Evolutionary conservation across 257 asterid genomes (phyloP).

Genomic region (Gardenia jasminoides): DNA sequence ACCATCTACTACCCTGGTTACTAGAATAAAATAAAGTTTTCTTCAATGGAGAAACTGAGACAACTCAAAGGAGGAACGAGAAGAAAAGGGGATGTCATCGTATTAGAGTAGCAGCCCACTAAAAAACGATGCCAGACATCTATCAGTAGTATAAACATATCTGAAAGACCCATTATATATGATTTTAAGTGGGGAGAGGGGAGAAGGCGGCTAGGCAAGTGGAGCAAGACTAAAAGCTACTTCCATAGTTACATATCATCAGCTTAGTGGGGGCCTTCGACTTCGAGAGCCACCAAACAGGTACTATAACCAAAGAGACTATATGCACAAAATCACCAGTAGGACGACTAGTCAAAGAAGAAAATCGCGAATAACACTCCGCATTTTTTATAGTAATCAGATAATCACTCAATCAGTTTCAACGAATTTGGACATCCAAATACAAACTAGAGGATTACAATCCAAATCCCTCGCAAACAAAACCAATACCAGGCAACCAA

Average conservation of each 20-base stretch:
- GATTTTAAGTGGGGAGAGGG: background rate
- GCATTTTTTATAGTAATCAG: background rate
- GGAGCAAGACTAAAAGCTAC: background rate
- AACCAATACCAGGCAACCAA: constrained; percentile 34
- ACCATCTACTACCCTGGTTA: background rate
- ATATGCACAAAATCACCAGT: background rate
- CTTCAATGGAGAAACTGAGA: too few species aligned
- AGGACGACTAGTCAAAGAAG: background rate
- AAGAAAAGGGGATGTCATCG: background rate
- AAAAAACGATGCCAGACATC: background rate
- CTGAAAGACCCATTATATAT: background rate
- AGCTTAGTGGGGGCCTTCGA: background rate
- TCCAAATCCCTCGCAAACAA: constrained; percentile 39
- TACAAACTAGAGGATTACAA: constrained; percentile 51
- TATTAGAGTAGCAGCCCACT: background rate
- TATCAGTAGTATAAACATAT: background rate
- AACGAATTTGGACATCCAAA: constrained; percentile 46
- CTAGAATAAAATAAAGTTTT: too few species aligned
- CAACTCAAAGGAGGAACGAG: background rate
- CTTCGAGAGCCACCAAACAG: background rate
- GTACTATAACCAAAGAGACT: background rate
- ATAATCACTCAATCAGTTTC: constrained; percentile 31
- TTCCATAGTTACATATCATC: background rate
- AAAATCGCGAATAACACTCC: background rate
- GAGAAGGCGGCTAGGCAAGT: background rate